Evolutionary conservation across 139 green algal genomes (phyloP).

Genomic region (Spirogloea muscicola): DNA sequence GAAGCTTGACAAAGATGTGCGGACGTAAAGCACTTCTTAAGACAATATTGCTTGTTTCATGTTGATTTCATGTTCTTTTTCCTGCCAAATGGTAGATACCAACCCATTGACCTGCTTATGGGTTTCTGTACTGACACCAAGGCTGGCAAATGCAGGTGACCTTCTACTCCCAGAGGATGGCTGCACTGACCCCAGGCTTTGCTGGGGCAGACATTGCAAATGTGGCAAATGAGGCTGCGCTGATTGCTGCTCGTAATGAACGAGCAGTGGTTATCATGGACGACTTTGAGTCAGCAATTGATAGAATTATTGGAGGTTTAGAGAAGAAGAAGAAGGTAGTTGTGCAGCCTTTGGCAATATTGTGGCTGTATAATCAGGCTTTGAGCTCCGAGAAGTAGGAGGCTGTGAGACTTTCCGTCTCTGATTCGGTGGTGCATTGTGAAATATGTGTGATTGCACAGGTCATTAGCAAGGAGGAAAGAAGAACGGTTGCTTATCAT

Average conservation of each 20-base stretch:
- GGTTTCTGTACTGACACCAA: constrained; percentile 73
- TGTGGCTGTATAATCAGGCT: too few relatives aligned
- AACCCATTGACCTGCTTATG: constrained; percentile 28
- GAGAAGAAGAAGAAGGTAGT: constrained; percentile 99
- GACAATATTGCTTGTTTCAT: background rate
- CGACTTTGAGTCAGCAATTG: constrained; percentile 93
- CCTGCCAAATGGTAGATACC: background rate
- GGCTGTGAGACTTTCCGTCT: too few relatives aligned
- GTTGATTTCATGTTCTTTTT: background rate
- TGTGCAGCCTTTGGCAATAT: too few relatives aligned
- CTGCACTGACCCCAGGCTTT: constrained; percentile 90
- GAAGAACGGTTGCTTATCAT: constrained; percentile 95
- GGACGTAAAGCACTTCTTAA: too few relatives aligned
- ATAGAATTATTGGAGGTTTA: constrained; percentile 95
- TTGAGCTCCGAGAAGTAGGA: too few relatives aligned
- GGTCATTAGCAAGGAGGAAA: constrained; percentile 75
- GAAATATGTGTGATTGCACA: too few relatives aligned
- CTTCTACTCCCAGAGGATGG: constrained; percentile 79
- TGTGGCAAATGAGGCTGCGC: constrained; percentile 94
- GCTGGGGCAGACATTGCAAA: constrained; percentile 98
- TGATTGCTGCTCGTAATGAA: constrained; percentile 79
- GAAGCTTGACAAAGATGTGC: constrained; percentile 40
- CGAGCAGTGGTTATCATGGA: constrained; percentile 61
- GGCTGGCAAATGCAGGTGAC: too few relatives aligned
- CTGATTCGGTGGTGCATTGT: too few relatives aligned